Base-by-base conservation (phyloP, 306 rosid species). In the Geum urbanum region DNA sequence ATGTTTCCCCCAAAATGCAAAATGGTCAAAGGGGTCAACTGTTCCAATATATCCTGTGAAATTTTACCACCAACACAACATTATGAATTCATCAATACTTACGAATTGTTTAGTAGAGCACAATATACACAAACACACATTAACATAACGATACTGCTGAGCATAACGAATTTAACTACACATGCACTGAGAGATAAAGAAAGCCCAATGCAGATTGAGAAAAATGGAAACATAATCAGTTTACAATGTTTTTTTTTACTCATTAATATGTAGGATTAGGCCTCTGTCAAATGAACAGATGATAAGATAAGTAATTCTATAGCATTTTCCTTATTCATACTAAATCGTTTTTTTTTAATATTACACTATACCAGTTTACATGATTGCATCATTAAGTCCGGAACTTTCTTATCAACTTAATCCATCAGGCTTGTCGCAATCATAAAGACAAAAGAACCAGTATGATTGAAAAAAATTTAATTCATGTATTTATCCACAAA, bases 31-130 rank as follows among this genome's bases (percentile, higher is more conserved):
- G 91, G 86, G 6, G 95, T 86, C 67, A 94, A 81, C 88, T 91
- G 97, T 80, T 87, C 92, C 87, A 94, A 78, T 81, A 87, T 91
- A 81, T 87, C 97, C 99, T 94, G 91, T 24, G 81, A 73, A 75
- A 15, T 63, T 67, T 49, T 41, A 54, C 16, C 49, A 27, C 22
- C 40, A n/a, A 53, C 44, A 20, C 19, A 35, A 40, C 11, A 59
- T 40, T 27, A 39, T 40, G 72, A 57, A 47, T 12, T 70, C 63
- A 45, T 50, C 47, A 58, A 53, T 32, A 43, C 14, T 18, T 43
- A 10, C 18, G 56, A 70, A 70, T 22, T 52, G 32, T 27, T 27
- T 27, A 20, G 16, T 54, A 20, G 32, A 1, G 32, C 32, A 27
- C 32, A 27, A 27, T 27, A 41, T 37, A 37, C 64, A 53, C 44